Evolutionary conservation across 306 rosid genomes (phyloP).

Genomic region (Geum urbanum): DNA sequence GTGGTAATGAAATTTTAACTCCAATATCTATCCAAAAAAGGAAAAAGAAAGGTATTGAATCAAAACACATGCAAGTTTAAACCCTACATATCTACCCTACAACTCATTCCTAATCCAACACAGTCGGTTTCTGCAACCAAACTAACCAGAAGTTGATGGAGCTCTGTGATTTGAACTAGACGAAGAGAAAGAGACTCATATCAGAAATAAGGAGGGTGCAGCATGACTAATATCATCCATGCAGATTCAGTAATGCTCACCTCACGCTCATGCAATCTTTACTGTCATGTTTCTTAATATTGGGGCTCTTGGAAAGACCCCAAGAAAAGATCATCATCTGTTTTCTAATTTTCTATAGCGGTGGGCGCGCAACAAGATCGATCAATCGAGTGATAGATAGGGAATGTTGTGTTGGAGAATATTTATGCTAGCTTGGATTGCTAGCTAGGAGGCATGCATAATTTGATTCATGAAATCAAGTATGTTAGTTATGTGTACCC

Average conservation of each 20-base stretch:
- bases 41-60: neutral
- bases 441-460: neutral
- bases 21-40: neutral
- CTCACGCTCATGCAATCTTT: neutral
- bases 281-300: slow-evolving; percentile 9
- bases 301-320: neutral
- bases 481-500: neutral
- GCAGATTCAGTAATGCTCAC: neutral
- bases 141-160: neutral
- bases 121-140: slow-evolving; percentile 5
- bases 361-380: slow-evolving; percentile 2
- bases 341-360: neutral
- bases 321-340: neutral
- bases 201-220: neutral
- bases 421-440: neutral
- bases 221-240: neutral
- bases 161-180: neutral
- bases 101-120: slow-evolving; percentile 2
- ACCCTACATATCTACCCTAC: slow-evolving; percentile 1
- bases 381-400: slow-evolving; percentile 1
- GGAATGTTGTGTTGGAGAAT: neutral
- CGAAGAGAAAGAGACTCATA: neutral
- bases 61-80: neutral
- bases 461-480: neutral
- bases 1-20: slow-evolving; percentile 6